A percentile compares a stretch with the other conserved stretches of the same genome.
phyloP scores from a whole-genome alignment of 140 eudicot genomes.

The Anethum foeniculum region DNA sequence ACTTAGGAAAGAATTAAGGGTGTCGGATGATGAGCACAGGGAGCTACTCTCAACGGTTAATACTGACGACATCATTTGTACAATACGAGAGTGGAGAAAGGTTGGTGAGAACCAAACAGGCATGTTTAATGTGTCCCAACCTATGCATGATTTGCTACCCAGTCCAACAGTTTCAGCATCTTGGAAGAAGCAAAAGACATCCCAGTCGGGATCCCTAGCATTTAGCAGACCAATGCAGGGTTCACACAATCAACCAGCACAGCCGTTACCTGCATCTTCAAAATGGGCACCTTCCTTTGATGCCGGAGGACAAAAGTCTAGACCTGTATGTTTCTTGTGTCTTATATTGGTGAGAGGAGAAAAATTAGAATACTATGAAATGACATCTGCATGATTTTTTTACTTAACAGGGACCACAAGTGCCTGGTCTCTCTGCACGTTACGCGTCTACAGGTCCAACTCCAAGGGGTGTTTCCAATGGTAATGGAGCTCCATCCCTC shows the following conservation, averaged over 20 bases:
- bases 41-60: constrained; percentile 81
- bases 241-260: constrained; percentile 46
- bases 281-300: constrained; percentile 46
- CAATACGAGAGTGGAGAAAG: constrained; percentile 95
- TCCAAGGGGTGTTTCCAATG: constrained; percentile 37
- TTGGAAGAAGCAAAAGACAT: constrained; percentile 73
- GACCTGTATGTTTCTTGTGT: constrained; percentile 45
- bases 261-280: constrained; percentile 25
- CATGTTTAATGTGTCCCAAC: constrained; percentile 53
- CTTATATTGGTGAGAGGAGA: background rate
- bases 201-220: constrained; percentile 35
- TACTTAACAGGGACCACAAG: constrained; percentile 10
- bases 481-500: constrained; percentile 42
- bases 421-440: constrained; percentile 30
- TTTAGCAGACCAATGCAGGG: constrained; percentile 23
- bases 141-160: constrained; percentile 52
- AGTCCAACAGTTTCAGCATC: constrained; percentile 85
- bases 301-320: constrained; percentile 55
- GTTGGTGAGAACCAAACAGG: constrained; percentile 55
- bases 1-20: constrained; percentile 93
- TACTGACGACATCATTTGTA: constrained; percentile 68
- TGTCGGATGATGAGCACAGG: constrained; percentile 96
- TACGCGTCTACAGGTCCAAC: constrained; percentile 38
- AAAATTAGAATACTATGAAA: background rate
- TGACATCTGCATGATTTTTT: background rate